These are phyloP conservation scores for Eucalyptus tenuipes DNA, from an alignment of 345 rosid genomes.

Conservation along the genomic window DNA sequence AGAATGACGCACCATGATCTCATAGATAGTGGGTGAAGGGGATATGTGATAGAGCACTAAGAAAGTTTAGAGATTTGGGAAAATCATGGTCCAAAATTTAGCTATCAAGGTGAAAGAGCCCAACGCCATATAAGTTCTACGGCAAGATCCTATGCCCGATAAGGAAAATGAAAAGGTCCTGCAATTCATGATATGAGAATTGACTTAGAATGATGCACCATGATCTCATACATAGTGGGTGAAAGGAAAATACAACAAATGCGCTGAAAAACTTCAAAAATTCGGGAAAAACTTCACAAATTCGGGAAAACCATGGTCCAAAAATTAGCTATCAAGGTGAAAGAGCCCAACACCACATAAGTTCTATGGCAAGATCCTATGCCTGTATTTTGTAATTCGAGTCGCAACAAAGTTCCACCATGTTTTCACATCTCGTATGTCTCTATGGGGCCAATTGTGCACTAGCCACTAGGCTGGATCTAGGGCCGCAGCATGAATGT, in stretches of 20 bases:
- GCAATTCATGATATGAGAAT: neutral
- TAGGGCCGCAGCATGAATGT: neutral
- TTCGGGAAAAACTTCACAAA: neutral
- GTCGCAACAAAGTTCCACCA: neutral
- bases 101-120: neutral
- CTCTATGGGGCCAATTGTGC: neutral
- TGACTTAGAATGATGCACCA: neutral
- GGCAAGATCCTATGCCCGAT: neutral
- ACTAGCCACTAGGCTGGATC: neutral
- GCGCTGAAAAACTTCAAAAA: fast-evolving
- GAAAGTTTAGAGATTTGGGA: neutral
- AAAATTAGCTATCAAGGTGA: neutral
- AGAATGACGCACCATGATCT: neutral
- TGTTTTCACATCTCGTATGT: neutral
- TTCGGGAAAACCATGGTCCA: neutral
- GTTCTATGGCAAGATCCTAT: neutral
- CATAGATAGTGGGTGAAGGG: neutral
- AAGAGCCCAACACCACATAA: neutral
- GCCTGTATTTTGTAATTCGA: neutral
- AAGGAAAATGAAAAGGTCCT: neutral
- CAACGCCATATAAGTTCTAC: neutral
- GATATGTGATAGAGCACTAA: neutral
- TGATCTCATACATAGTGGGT: neutral
- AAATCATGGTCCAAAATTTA: neutral
- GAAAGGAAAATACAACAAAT: fast-evolving